Base-by-base conservation (phyloP, 108 stramenopile species). In the Skeletonema marinoi region DNA sequence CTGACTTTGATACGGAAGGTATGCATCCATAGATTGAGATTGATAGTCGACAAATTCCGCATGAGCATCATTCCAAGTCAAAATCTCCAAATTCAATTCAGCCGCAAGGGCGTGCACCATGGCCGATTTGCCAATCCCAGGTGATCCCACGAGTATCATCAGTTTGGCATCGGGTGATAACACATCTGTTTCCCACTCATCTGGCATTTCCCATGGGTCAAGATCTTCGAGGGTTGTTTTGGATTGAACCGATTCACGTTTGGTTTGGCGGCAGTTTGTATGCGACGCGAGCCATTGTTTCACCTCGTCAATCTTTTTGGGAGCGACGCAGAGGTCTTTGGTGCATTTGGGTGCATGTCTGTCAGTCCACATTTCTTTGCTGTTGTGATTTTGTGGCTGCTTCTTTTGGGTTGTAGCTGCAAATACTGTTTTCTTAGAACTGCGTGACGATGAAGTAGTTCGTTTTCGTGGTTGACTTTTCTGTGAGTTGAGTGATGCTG, bases 51-150 rank as follows among this genome's bases (percentile, higher is more conserved):
- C 39, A 21, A 13, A 81, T 4, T 79, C 74, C 8, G 41, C 41
- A n/a, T 80, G 90, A 1, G 84, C 76, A 83, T 92, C 94, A 67
- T 89, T 89, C 95, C 95, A 96, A 25, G 78, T 80, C 14, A 75
- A 51, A 2, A 92, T 44, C 7, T 81, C 51, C 56, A 81, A 66
- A 6, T 75, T 82, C 75, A 89, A 19, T 73, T 96, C 91, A 16
- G 75, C 73, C 9, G 89, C 85, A 50, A 96, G 39, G 2, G 88
- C 74, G 31, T 74, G 78, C 19, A 91, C 59, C 65, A 81, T 75
- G 2, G 95, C 88, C n/a, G 85, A 86, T 66, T 96, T 96, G 19
- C 95, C 95, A 31, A 90, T 75, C 12, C 95, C 95, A 21, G 92
- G 91, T 60, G 79, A 80, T 60, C 95, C 95, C 2, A 92, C 90